Evolutionary conservation across 2,329 filamentous ascomycete genomes (phyloP).

Genomic region (Trichoderma atrobrunneum): DNA sequence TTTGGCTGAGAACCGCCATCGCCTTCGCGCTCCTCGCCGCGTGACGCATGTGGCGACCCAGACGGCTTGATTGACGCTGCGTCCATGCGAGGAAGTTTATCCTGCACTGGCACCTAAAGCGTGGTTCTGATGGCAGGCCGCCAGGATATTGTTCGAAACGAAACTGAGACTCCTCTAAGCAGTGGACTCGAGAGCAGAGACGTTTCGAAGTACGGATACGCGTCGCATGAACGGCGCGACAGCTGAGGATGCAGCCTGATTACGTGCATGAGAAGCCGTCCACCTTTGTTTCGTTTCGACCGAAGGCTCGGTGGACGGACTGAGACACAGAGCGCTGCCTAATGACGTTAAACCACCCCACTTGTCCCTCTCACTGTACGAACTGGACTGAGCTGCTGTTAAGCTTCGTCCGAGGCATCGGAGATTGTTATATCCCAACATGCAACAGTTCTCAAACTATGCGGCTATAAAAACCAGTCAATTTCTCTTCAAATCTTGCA

Average conservation of each 20-base stretch:
- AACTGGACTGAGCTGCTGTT: neutral
- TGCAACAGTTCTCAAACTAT: neutral
- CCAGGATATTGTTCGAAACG: neutral
- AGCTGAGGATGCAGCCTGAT: neutral
- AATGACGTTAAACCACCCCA: neutral
- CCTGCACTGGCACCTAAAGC: neutral
- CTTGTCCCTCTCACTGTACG: neutral
- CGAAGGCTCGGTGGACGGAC: neutral
- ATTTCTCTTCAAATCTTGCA: neutral
- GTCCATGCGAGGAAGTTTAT: neutral
- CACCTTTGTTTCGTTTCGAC: neutral
- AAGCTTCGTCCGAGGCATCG: neutral
- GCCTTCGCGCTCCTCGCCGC: neutral
- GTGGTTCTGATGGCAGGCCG: neutral
- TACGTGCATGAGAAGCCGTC: neutral
- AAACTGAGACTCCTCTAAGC: neutral
- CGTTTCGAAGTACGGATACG: neutral
- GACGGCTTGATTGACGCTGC: neutral
- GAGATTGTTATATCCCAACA: neutral
- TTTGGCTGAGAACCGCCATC: neutral
- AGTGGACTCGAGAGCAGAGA: neutral
- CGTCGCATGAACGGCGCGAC: neutral
- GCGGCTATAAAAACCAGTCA: neutral
- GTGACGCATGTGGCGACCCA: neutral
- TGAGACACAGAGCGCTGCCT: neutral